phyloP scores from a whole-genome alignment of 805 yeast species.

The Blastobotrys americana region DNA sequence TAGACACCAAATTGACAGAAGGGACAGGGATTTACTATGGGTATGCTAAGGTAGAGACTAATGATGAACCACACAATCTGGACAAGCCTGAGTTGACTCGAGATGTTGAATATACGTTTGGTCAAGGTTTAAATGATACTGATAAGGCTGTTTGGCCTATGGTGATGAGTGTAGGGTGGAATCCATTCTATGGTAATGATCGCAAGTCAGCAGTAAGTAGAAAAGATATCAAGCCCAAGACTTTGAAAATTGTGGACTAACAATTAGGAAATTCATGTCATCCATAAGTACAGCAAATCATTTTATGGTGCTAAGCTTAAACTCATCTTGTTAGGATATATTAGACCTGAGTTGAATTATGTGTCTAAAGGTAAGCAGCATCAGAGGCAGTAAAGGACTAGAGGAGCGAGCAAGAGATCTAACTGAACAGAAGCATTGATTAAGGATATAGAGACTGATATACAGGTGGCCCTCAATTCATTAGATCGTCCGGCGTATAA shows the following conservation, averaged over 20 bases:
- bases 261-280: slow-evolving; percentile 54
- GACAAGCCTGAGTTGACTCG: slow-evolving; percentile 14
- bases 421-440: slow-evolving; percentile 61
- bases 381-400: slow-evolving; percentile 23
- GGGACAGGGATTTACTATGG: slow-evolving; percentile 90
- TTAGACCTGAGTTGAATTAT: slow-evolving; percentile 85
- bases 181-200: slow-evolving; percentile 79
- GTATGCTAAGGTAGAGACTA: slow-evolving; percentile 40
- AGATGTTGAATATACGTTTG: slow-evolving; percentile 54
- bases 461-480: slow-evolving; percentile 52
- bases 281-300: slow-evolving; percentile 53
- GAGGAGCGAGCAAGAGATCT: slow-evolving; percentile 14
- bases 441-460: slow-evolving; percentile 75
- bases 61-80: slow-evolving; percentile 19
- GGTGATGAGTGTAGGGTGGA: slow-evolving; percentile 95
- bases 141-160: slow-evolving; percentile 52
- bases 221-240: slow-evolving; percentile 1
- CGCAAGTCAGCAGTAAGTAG: slow-evolving; percentile 56
- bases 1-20: slow-evolving; percentile 28
- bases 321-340: slow-evolving; percentile 73
- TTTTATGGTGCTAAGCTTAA: slow-evolving; percentile 80
- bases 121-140: slow-evolving; percentile 41
- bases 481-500: slow-evolving; percentile 39
- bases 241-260: slow-evolving; percentile 26
- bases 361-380: slow-evolving; percentile 41